These are phyloP conservation scores for Cytospora schulzeri DNA, from an alignment of 2,329 filamentous ascomycete species.

Conservation along the genomic window DNA sequence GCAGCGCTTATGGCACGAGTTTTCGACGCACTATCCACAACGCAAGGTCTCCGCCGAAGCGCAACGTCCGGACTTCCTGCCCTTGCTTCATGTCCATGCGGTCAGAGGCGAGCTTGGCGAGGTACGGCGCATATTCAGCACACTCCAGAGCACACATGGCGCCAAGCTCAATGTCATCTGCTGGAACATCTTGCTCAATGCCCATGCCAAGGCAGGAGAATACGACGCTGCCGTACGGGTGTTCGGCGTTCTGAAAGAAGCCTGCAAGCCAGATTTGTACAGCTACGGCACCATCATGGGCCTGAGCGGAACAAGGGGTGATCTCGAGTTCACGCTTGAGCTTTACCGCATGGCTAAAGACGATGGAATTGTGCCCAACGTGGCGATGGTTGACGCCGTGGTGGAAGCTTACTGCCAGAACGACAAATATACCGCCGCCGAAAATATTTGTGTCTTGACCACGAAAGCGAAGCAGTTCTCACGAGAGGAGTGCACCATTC, in stretches of 20 bases:
- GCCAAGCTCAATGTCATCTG: slow-evolving; percentile 59
- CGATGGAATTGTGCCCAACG: slow-evolving; percentile 51
- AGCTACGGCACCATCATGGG: slow-evolving; percentile 76
- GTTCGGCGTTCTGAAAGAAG: slow-evolving; percentile 62
- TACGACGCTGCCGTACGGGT: slow-evolving; percentile 64
- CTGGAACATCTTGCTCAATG: slow-evolving; percentile 79
- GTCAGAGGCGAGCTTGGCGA: slow-evolving; percentile 64
- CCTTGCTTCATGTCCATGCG: slow-evolving; percentile 72
- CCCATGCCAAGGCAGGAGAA: slow-evolving; percentile 67
- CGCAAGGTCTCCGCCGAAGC: neutral
- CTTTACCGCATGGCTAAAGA: slow-evolving; percentile 65
- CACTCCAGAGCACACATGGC: slow-evolving; percentile 58
- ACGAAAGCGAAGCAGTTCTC: slow-evolving; percentile 50
- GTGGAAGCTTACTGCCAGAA: slow-evolving; percentile 69
- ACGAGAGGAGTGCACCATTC: slow-evolving; percentile 53
- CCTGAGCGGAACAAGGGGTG: slow-evolving; percentile 70
- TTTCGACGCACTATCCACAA: slow-evolving; percentile 37
- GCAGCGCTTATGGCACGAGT: slow-evolving; percentile 49
- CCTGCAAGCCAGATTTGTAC: slow-evolving; percentile 57
- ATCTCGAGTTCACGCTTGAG: slow-evolving; percentile 68
- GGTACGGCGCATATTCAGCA: slow-evolving; percentile 62
- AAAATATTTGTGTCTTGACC: slow-evolving; percentile 60
- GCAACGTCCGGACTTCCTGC: slow-evolving; percentile 32
- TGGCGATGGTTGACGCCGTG: slow-evolving; percentile 63
- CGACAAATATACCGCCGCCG: slow-evolving; percentile 55